Evolutionary conservation across 306 rosid species (phyloP).

Genomic region (Fagus crenata): DNA sequence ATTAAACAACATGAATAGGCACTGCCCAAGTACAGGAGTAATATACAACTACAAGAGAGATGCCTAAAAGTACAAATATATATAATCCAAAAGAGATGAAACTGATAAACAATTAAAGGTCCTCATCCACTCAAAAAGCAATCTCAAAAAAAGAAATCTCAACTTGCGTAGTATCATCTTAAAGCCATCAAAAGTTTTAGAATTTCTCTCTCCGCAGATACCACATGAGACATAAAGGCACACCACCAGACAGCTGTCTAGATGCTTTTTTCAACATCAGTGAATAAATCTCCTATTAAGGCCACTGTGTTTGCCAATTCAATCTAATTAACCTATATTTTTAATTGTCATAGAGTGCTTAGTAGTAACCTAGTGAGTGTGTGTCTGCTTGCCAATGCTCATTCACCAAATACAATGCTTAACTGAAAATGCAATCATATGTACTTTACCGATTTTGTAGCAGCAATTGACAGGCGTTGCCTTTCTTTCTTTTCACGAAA

Average conservation of each 20-base stretch:
- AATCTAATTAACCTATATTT: not conserved
- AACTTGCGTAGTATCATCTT: not conserved
- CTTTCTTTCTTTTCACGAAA: constrained; percentile 46
- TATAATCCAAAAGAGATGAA: not conserved
- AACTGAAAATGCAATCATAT: constrained; percentile 11
- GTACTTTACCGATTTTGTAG: constrained; percentile 43
- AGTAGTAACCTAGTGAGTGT: constrained; percentile 1
- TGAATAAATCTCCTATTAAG: not conserved
- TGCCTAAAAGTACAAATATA: not conserved
- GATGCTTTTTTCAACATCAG: not conserved
- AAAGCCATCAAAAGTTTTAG: not conserved
- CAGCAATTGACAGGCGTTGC: constrained; percentile 44
- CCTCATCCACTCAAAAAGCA: not conserved
- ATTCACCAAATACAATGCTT: constrained; percentile 10
- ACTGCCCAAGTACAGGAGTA: not conserved
- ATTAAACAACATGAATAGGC: not conserved
- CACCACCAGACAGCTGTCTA: not conserved
- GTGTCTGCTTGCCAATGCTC: constrained; percentile 1
- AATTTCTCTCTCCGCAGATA: not conserved
- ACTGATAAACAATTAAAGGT: not conserved
- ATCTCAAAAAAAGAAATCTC: not conserved
- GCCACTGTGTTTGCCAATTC: not conserved
- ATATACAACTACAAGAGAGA: not conserved
- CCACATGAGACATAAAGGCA: not conserved
- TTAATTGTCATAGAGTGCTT: not conserved